Percentiles rank a stretch among this genome's conserved stretches.
phyloP scores from a whole-genome alignment of 805 yeast species.

The Saturnispora kantuleensis region DNA sequence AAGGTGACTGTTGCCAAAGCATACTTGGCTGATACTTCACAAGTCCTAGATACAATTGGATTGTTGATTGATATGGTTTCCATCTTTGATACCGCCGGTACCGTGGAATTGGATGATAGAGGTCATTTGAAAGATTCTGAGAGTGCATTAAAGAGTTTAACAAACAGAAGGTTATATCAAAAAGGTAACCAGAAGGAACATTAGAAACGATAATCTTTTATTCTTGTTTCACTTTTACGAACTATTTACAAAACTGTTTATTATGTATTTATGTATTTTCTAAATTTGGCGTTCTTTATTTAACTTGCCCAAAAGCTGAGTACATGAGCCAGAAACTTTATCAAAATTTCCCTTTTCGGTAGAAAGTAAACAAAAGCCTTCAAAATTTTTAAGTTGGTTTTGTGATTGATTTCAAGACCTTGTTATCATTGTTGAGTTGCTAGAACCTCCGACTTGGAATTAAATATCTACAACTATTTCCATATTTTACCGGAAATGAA shows the following conservation, averaged over 20 bases:
- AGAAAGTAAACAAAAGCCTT: background rate
- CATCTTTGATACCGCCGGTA: conserved; percentile 66
- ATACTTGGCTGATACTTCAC: conserved; percentile 73
- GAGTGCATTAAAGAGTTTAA: conserved; percentile 32
- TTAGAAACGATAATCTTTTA: too few relatives aligned
- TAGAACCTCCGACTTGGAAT: background rate
- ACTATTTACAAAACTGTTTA: too few relatives aligned
- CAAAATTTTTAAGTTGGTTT: background rate
- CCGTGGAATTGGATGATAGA: conserved; percentile 65
- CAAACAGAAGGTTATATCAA: conserved; percentile 63
- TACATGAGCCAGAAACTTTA: too few relatives aligned
- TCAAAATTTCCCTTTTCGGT: background rate
- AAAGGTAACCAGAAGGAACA: too few relatives aligned
- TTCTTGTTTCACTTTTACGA: too few relatives aligned
- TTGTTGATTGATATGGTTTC: conserved; percentile 71
- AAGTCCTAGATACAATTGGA: conserved; percentile 78
- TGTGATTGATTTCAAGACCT: background rate
- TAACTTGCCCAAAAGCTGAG: too few relatives aligned
- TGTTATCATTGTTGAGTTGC: background rate
- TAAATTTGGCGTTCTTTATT: too few relatives aligned
- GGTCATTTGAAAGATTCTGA: conserved; percentile 52
- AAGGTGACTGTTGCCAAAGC: conserved; percentile 79
- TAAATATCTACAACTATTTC: too few relatives aligned
- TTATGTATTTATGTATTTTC: too few relatives aligned
- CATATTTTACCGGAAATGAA: conserved; percentile 19